phyloP scores from a whole-genome alignment of 1,284 basidiomycete genomes.

The Sparassis latifolia region DNA sequence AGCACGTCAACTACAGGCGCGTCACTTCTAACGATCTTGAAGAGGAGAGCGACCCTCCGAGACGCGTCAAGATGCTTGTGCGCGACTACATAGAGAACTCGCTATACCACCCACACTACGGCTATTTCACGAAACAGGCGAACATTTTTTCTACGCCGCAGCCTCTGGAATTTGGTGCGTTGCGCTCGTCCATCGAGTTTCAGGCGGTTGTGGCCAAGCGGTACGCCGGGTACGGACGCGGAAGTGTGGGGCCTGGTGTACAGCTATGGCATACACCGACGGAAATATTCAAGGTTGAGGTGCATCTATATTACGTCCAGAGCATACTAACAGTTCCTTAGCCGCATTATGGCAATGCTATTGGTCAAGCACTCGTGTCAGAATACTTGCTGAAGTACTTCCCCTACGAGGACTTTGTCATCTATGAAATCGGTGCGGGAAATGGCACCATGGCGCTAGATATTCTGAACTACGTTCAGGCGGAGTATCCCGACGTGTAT shows the following conservation, averaged over 20 bases:
- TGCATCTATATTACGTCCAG: neutral
- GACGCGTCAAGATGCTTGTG: slow-evolving; percentile 86
- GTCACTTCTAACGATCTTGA: slow-evolving; percentile 76
- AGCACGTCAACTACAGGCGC: slow-evolving; percentile 51
- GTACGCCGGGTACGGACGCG: slow-evolving; percentile 66
- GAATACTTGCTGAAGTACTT: slow-evolving; percentile 94
- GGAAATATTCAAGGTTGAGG: slow-evolving; percentile 89
- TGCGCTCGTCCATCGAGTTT: slow-evolving; percentile 73
- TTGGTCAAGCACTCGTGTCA: slow-evolving; percentile 83
- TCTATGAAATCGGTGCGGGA: slow-evolving; percentile 97
- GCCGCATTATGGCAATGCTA: slow-evolving; percentile 92
- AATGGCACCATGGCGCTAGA: slow-evolving; percentile 93
- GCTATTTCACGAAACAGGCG: slow-evolving; percentile 92
- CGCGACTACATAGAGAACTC: slow-evolving; percentile 97
- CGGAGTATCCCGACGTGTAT: slow-evolving; percentile 86
- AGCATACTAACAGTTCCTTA: slow-evolving; percentile 25
- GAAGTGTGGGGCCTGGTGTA: slow-evolving; percentile 69
- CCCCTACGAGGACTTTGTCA: slow-evolving; percentile 90
- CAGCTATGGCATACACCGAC: slow-evolving; percentile 99
- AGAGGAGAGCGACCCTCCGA: slow-evolving; percentile 59
- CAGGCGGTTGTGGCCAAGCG: slow-evolving; percentile 73
- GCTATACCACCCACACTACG: slow-evolving; percentile 95
- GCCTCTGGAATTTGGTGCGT: slow-evolving; percentile 64
- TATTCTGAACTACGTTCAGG: slow-evolving; percentile 76
- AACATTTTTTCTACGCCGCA: slow-evolving; percentile 77